phyloP scores from a whole-genome alignment of 352 stramenopile species.

The Pythium phragmitis region DNA sequence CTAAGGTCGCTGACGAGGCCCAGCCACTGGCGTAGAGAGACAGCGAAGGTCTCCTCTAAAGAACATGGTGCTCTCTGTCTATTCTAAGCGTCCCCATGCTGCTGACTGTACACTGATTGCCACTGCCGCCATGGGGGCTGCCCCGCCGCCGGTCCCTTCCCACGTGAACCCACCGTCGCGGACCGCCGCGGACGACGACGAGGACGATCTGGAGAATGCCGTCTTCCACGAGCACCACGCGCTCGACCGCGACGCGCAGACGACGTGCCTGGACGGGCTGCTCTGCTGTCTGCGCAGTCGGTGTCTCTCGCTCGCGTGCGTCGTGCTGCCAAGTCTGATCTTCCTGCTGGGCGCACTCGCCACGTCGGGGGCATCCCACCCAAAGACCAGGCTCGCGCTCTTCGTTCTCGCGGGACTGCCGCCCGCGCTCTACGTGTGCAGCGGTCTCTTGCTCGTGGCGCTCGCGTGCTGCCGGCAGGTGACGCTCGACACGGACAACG shows the following conservation, averaged over 20 bases:
- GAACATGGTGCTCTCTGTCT: not conserved
- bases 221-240: constrained; percentile 63
- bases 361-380: constrained; percentile 29
- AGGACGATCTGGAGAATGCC: constrained; percentile 43
- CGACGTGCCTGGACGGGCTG: constrained; percentile 41
- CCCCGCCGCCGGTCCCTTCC: not conserved
- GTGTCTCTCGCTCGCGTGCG: constrained; percentile 51
- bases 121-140: constrained; percentile 1
- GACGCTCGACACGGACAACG: constrained; percentile 50
- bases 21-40: constrained; percentile 6
- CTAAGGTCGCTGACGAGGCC: constrained; percentile 10
- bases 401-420: constrained; percentile 50
- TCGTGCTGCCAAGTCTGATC: constrained; percentile 48
- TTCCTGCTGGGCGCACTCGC: constrained; percentile 56
- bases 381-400: constrained; percentile 31
- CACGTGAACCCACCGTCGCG: too few relatives aligned
- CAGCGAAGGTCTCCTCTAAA: not conserved
- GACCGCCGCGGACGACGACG: constrained; percentile 26
- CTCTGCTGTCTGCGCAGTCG: constrained; percentile 69
- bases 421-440: constrained; percentile 37
- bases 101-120: too few relatives aligned
- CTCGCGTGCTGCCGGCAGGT: constrained; percentile 61
- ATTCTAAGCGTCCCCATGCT: not conserved
- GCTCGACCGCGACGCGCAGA: constrained; percentile 32
- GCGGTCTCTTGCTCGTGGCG: constrained; percentile 33